Conservation (phyloP, 2,329 filamentous ascomycete species). For the Colletotrichum horii region DNA sequence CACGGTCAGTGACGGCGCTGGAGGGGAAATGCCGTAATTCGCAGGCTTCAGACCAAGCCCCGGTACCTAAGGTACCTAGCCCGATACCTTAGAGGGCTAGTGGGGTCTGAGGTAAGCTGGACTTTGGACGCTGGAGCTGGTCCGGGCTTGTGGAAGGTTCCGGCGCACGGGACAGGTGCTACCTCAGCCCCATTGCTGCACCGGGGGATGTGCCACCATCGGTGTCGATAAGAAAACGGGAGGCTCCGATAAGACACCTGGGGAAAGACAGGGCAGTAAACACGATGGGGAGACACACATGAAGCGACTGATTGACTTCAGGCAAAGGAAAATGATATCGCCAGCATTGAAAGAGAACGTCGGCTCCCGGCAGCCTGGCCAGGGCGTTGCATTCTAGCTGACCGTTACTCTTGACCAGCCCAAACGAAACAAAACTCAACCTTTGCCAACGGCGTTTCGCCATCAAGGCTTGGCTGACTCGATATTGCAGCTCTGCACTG, state of each 20-base stretch:
- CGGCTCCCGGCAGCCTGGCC: too few species aligned
- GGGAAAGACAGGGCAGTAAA: neutral
- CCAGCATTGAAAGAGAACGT: neutral
- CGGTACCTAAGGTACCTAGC: neutral
- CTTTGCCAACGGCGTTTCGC: neutral
- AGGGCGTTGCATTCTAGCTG: neutral
- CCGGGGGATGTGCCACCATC: neutral
- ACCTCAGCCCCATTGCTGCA: neutral
- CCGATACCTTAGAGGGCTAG: neutral
- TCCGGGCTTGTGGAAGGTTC: slow-evolving; percentile 13
- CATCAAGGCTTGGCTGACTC: slow-evolving; percentile 8
- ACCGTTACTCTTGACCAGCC: neutral
- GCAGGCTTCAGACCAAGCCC: neutral
- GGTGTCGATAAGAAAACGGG: neutral
- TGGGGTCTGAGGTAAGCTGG: slow-evolving; percentile 1
- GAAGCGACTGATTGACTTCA: neutral
- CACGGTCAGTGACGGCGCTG: neutral
- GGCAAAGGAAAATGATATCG: neutral
- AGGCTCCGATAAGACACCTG: slow-evolving; percentile 1
- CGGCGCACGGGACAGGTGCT: neutral
- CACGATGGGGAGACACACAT: neutral
- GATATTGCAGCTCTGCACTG: neutral
- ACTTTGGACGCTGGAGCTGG: neutral
- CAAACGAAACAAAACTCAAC: neutral
- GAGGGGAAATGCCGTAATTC: slow-evolving; percentile 9